phyloP scores from a whole-genome alignment of 2,329 filamentous ascomycete species.

The Xylariaceae sp. region DNA sequence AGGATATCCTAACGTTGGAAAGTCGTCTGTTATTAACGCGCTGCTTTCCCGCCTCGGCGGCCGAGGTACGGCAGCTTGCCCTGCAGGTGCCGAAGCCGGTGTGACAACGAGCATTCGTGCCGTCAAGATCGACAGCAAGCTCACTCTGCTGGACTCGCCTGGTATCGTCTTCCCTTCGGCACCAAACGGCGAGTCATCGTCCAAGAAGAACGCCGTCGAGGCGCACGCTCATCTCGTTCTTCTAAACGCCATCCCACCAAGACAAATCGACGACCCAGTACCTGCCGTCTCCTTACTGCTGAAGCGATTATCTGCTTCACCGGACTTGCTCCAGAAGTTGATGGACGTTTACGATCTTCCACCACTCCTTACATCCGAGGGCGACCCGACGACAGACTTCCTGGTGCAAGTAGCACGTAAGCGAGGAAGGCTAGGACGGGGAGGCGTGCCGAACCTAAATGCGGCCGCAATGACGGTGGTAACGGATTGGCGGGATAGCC shows the following conservation, averaged over 20 bases:
- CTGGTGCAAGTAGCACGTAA: conserved; percentile 93
- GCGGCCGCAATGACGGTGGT: conserved; percentile 91
- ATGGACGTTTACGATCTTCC: conserved; percentile 83
- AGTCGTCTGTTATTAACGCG: conserved; percentile 95
- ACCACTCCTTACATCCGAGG: conserved; percentile 70
- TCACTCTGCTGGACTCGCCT: conserved; percentile 90
- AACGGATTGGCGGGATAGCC: conserved; percentile 94
- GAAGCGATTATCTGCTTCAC: conserved; percentile 72
- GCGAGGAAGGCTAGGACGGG: conserved; percentile 83
- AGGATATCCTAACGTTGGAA: conserved; percentile 94
- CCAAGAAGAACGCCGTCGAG: conserved; percentile 62
- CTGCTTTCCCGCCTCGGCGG: conserved; percentile 76
- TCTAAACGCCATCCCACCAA: conserved; percentile 88
- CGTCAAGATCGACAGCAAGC: conserved; percentile 93
- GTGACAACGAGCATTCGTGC: conserved; percentile 86
- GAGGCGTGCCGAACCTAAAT: conserved; percentile 85
- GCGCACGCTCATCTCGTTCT: conserved; percentile 85
- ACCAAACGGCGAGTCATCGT: conserved; percentile 24
- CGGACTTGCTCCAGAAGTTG: conserved; percentile 76
- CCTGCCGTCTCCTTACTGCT: conserved; percentile 86
- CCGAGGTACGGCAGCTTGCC: conserved; percentile 71
- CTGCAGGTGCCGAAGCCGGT: conserved; percentile 87
- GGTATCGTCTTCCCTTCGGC: conserved; percentile 90
- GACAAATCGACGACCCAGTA: conserved; percentile 90
- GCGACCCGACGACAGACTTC: conserved; percentile 86